Evolutionary conservation across 129 eudicot species (phyloP).

Genomic region (Chrysanthemum makinoi): DNA sequence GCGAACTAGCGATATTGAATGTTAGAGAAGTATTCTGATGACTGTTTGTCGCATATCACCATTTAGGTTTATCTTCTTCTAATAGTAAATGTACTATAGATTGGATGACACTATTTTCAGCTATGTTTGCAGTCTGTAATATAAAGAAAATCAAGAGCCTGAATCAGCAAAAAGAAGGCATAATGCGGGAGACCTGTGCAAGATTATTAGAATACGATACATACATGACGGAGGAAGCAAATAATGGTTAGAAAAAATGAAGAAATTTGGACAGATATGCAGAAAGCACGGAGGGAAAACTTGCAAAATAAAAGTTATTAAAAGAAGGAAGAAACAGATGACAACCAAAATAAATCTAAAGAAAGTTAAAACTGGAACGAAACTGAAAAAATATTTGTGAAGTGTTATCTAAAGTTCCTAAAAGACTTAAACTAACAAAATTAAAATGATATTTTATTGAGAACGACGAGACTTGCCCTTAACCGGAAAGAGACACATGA

Average conservation of each 20-base stretch:
- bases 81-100: constrained; percentile 79
- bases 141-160: not conserved
- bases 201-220: not conserved
- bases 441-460: too few relatives aligned
- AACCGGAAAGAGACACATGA: too few relatives aligned
- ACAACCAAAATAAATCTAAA: not conserved
- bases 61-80: constrained; percentile 69
- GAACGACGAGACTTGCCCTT: too few relatives aligned
- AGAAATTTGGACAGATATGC: not conserved
- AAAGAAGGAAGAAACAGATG: not conserved
- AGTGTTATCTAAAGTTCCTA: too few relatives aligned
- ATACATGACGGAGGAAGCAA: not conserved
- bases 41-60: constrained; percentile 27
- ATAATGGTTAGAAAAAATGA: not conserved
- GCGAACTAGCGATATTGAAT: not conserved
- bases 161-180: constrained; percentile 4
- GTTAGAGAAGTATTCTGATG: not conserved
- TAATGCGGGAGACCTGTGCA: not conserved
- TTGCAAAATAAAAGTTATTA: too few relatives aligned
- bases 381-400: too few relatives aligned
- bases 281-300: too few relatives aligned
- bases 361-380: too few relatives aligned
- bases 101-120: constrained; percentile 66
- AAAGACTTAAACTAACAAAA: too few relatives aligned
- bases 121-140: constrained; percentile 48